Conservation (phyloP, 2,329 filamentous ascomycete species). For the Venturia nashicola region DNA sequence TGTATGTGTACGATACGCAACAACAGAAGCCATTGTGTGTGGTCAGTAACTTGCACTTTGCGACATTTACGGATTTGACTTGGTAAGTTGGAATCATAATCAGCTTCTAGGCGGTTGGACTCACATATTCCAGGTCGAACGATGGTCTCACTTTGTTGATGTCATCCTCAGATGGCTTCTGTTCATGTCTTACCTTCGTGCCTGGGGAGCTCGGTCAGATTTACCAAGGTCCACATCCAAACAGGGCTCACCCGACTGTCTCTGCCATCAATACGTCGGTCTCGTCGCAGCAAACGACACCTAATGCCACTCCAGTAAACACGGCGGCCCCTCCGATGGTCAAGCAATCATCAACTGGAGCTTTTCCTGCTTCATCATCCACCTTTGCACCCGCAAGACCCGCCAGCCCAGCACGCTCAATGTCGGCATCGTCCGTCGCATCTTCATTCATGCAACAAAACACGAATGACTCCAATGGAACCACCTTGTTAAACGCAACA, state of each 20-base stretch:
- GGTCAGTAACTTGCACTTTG: constrained; percentile 93
- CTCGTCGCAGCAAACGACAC: constrained; percentile 52
- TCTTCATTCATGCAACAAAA: constrained; percentile 28
- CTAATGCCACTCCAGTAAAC: constrained; percentile 58
- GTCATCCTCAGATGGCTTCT: constrained; percentile 97
- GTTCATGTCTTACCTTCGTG: constrained; percentile 76
- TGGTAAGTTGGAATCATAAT: constrained; percentile 50
- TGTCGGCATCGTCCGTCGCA: constrained; percentile 68
- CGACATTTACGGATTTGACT: constrained; percentile 89
- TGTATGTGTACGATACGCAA: constrained; percentile 92
- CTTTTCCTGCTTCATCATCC: constrained; percentile 44
- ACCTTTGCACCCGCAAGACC: constrained; percentile 47
- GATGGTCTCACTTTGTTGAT: constrained; percentile 74
- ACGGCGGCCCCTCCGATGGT: constrained; percentile 44
- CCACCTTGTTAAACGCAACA: constrained; percentile 64
- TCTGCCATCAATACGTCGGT: constrained; percentile 30
- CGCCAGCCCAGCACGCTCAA: constrained; percentile 71
- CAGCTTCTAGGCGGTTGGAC: constrained; percentile 1
- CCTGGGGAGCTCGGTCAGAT: constrained; percentile 73
- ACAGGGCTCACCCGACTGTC: constrained; percentile 24
- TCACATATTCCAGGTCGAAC: constrained; percentile 45
- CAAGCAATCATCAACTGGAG: constrained; percentile 24
- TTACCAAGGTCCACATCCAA: constrained; percentile 54
- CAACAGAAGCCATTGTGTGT: constrained; percentile 88
- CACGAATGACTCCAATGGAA: constrained; percentile 22